A percentile compares a stretch with the other conserved stretches of the same genome.
Evolutionary conservation across 2,329 filamentous ascomycete genomes (phyloP).

Genomic region (Coniochaeta ligniaria): DNA sequence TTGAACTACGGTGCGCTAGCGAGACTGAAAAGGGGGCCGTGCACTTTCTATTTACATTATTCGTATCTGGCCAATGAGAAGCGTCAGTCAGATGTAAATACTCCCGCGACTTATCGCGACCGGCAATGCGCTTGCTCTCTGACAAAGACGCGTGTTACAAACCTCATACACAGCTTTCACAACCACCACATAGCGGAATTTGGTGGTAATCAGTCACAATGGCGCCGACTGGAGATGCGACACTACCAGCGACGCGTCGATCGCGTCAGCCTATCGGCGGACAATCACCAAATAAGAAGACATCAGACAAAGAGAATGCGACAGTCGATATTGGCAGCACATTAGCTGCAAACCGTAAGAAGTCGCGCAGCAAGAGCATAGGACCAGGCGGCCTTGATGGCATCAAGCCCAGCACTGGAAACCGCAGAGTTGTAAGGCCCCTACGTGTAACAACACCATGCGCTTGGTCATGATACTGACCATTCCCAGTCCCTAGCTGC

Average conservation of each 20-base stretch:
- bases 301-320: slow-evolving; percentile 70
- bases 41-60: slow-evolving; percentile 2
- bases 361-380: slow-evolving; percentile 90
- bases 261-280: slow-evolving; percentile 65
- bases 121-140: background rate
- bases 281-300: slow-evolving; percentile 44
- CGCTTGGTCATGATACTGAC: background rate
- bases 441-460: slow-evolving; percentile 18
- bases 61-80: background rate
- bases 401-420: slow-evolving; percentile 66
- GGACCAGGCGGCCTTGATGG: slow-evolving; percentile 86
- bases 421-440: slow-evolving; percentile 66
- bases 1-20: too few species aligned
- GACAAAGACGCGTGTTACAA: background rate
- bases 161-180: background rate
- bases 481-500: slow-evolving; percentile 46
- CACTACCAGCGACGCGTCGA: slow-evolving; percentile 49
- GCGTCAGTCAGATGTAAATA: background rate
- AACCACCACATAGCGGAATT: background rate
- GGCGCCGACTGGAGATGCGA: slow-evolving; percentile 25
- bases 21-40: background rate
- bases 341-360: slow-evolving; percentile 48
- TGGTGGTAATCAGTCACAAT: background rate
- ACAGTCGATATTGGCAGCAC: slow-evolving; percentile 57
- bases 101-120: background rate